Evolutionary conservation across 306 rosid species (phyloP).

Genomic region (Quercus cerris): DNA sequence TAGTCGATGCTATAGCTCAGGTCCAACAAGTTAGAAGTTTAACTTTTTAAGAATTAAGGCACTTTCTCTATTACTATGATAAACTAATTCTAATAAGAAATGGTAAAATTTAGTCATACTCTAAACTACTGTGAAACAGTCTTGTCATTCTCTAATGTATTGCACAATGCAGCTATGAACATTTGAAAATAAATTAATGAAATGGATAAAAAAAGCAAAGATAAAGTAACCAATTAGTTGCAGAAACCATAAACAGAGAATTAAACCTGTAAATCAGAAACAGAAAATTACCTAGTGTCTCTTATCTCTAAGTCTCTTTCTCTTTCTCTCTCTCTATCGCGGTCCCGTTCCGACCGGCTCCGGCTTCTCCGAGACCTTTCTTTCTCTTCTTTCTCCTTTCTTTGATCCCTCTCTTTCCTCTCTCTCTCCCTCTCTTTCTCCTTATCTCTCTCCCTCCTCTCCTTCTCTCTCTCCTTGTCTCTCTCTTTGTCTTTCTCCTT

Average conservation of each 20-base stretch:
- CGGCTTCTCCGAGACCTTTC: slow-evolving; percentile 55
- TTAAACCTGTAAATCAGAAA: not conserved
- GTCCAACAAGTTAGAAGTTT: too few relatives aligned
- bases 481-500: slow-evolving; percentile 33
- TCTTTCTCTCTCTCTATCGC: slow-evolving; percentile 48
- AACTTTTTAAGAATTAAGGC: too few relatives aligned
- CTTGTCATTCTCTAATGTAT: not conserved
- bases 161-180: not conserved
- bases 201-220: not conserved
- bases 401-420: slow-evolving; percentile 14
- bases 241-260: not conserved
- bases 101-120: not conserved
- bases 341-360: slow-evolving; percentile 47
- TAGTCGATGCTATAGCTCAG: too few relatives aligned
- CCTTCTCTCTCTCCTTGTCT: slow-evolving; percentile 22
- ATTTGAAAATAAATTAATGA: not conserved
- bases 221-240: not conserved
- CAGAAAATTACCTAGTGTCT: slow-evolving; percentile 59
- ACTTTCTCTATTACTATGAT: too few relatives aligned
- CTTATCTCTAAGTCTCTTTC: slow-evolving; percentile 63
- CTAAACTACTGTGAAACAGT: not conserved
- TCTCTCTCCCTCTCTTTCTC: slow-evolving; percentile 30
- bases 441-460: slow-evolving; percentile 18
- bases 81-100: too few relatives aligned
- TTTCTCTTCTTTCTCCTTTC: slow-evolving; percentile 27